These are phyloP conservation scores for Tubosaeta brunneosetosa DNA, from an alignment of 768 basidiomycete genomes.

Conservation along the genomic window DNA sequence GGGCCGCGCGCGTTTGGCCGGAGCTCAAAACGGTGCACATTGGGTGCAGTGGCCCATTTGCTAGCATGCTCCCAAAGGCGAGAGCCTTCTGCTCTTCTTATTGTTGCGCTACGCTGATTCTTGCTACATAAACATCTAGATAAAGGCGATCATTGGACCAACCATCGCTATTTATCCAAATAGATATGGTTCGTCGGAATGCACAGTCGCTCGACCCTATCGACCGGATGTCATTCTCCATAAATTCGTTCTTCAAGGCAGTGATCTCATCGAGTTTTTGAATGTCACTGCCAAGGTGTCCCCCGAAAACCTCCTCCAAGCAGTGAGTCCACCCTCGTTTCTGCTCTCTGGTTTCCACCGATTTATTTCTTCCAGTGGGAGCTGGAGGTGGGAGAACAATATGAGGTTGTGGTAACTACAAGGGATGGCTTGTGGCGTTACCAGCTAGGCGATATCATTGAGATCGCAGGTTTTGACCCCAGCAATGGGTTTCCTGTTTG, in stretches of 20 bases:
- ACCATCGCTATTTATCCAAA: neutral
- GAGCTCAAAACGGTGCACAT: neutral
- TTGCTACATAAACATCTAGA: neutral
- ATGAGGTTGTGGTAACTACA: neutral
- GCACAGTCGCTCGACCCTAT: neutral
- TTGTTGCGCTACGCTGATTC: neutral
- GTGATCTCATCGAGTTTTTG: conserved; percentile 6
- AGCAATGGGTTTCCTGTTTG: neutral
- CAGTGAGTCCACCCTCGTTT: neutral
- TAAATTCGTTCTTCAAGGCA: neutral
- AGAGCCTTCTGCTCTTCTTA: neutral
- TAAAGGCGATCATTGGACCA: conserved; percentile 4
- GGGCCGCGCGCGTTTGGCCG: conserved; percentile 9
- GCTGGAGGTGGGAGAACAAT: neutral
- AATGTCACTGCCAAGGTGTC: neutral
- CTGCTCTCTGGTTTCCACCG: too few species aligned
- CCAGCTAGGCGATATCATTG: neutral
- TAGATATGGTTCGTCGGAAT: conserved; percentile 2
- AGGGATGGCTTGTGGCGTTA: neutral
- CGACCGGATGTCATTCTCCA: neutral
- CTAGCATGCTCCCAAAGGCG: neutral
- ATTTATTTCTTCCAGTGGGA: neutral
- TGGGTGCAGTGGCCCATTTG: conserved; percentile 5
- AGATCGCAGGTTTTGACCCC: neutral
- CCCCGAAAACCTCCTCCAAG: conserved; percentile 1